These are phyloP conservation scores for Juncus effusus DNA, from an alignment of 176 grass and related monocot genomes.

Conservation along the genomic window DNA sequence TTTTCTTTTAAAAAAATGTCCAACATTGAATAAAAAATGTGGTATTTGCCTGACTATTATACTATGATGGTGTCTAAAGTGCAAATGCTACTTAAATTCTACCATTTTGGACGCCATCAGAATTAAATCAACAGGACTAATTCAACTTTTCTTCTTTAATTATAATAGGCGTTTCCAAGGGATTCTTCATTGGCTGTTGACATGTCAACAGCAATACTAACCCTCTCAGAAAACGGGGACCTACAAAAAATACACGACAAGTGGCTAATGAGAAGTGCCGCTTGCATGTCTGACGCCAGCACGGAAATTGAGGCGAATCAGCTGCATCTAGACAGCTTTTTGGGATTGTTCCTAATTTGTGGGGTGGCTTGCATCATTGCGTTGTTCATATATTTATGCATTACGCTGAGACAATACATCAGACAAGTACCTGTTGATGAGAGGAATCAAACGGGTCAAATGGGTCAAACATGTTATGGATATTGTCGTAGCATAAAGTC, in stretches of 20 bases:
- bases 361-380: conserved; percentile 52
- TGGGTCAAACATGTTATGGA: background rate
- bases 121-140: background rate
- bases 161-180: conserved; percentile 67
- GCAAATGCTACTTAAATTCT: no score
- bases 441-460: conserved; percentile 1
- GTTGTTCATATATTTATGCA: conserved; percentile 54
- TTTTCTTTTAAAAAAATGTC: background rate
- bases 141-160: conserved; percentile 12
- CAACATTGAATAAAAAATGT: background rate
- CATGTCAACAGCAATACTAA: conserved; percentile 76
- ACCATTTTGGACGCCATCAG: no score
- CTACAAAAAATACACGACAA: conserved; percentile 93
- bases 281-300: conserved; percentile 35
- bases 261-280: conserved; percentile 41
- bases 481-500: conserved; percentile 23
- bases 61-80: background rate
- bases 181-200: conserved; percentile 73
- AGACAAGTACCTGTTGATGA: conserved; percentile 11
- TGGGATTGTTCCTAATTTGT: conserved; percentile 83
- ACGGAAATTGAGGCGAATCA: conserved; percentile 57
- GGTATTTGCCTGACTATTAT: background rate
- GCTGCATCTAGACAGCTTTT: conserved; percentile 73
- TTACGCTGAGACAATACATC: conserved; percentile 39
- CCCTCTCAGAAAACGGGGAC: conserved; percentile 75